A percentile compares a stretch with the other conserved stretches of the same genome.
phyloP scores from a whole-genome alignment of 805 yeast species.

The Blastobotrys robertii region DNA sequence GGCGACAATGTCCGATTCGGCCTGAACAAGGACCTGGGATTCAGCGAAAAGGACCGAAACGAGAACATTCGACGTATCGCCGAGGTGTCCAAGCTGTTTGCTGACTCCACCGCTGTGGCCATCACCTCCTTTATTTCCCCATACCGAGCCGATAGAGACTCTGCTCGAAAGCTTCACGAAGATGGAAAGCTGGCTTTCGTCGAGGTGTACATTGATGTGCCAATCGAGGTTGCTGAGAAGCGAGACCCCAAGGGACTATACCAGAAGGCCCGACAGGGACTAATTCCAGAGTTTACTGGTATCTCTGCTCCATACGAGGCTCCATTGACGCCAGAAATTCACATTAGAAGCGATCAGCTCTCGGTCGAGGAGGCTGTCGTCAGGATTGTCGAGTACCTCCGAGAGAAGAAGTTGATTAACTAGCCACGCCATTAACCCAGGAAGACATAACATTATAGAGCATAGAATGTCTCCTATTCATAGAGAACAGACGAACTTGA shows the following conservation, averaged over 20 bases:
- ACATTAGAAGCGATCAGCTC: slow-evolving; percentile 59
- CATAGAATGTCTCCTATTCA: neutral
- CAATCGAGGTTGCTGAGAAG: slow-evolving; percentile 87
- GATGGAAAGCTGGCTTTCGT: slow-evolving; percentile 70
- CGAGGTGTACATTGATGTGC: slow-evolving; percentile 89
- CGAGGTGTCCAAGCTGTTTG: slow-evolving; percentile 89
- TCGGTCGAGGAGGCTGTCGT: slow-evolving; percentile 76
- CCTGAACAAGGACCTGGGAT: slow-evolving; percentile 88
- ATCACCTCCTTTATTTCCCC: slow-evolving; percentile 92
- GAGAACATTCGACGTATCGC: slow-evolving; percentile 93
- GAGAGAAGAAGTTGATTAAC: slow-evolving; percentile 7
- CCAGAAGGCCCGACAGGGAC: slow-evolving; percentile 93
- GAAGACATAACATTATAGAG: neutral
- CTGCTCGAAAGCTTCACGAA: slow-evolving; percentile 77
- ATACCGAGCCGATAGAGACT: slow-evolving; percentile 71
- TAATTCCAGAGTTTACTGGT: slow-evolving; percentile 91
- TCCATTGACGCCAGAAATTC: slow-evolving; percentile 77
- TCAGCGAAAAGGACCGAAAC: slow-evolving; percentile 81
- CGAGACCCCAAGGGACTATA: slow-evolving; percentile 97
- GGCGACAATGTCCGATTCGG: slow-evolving; percentile 93
- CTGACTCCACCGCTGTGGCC: slow-evolving; percentile 82
- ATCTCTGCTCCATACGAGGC: slow-evolving; percentile 94
- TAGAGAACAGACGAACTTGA: no score
- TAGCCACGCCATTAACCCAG: neutral
- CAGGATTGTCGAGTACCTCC: slow-evolving; percentile 50